A percentile compares a stretch with the other conserved stretches of the same genome.
phyloP scores from a whole-genome alignment of 1,284 basidiomycete species.

The Heterobasidion occidentale region DNA sequence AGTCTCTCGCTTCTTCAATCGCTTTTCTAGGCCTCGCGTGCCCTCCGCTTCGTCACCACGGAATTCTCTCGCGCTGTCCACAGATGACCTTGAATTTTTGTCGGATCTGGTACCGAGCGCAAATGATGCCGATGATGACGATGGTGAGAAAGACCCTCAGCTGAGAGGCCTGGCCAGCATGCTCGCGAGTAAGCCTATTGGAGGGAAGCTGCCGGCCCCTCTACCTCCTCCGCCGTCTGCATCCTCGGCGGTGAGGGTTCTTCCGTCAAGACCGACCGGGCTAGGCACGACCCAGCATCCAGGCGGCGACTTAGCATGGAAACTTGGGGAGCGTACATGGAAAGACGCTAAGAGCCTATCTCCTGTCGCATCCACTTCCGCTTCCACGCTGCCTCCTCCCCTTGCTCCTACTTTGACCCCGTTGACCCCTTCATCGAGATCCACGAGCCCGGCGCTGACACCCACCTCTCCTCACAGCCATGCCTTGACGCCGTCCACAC shows the following conservation, averaged over 20 bases:
- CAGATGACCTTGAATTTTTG: constrained; percentile 69
- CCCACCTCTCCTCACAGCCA: neutral
- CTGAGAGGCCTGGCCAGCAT: constrained; percentile 28
- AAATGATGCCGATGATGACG: constrained; percentile 30
- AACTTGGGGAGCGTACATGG: too few species aligned
- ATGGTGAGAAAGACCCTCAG: constrained; percentile 24
- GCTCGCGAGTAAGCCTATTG: constrained; percentile 23
- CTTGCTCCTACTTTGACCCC: neutral
- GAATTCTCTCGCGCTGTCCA: constrained; percentile 53
- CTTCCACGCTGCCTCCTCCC: neutral
- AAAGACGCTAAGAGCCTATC: neutral
- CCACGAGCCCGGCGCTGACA: neutral
- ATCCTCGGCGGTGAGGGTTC: constrained; percentile 3
- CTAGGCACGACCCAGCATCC: neutral
- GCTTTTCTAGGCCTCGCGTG: constrained; percentile 48
- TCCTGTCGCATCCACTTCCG: constrained; percentile 17
- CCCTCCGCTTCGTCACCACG: constrained; percentile 29
- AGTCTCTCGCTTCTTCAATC: constrained; percentile 63
- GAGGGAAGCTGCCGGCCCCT: constrained; percentile 2
- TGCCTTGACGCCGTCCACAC: neutral
- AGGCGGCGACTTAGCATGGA: constrained; percentile 54
- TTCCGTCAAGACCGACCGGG: neutral
- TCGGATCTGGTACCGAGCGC: constrained; percentile 61
- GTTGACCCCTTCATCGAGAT: neutral
- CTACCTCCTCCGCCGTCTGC: constrained; percentile 18